Evolutionary conservation across 148 eudicot species (phyloP).

Genomic region (Spergularia bocconei): DNA sequence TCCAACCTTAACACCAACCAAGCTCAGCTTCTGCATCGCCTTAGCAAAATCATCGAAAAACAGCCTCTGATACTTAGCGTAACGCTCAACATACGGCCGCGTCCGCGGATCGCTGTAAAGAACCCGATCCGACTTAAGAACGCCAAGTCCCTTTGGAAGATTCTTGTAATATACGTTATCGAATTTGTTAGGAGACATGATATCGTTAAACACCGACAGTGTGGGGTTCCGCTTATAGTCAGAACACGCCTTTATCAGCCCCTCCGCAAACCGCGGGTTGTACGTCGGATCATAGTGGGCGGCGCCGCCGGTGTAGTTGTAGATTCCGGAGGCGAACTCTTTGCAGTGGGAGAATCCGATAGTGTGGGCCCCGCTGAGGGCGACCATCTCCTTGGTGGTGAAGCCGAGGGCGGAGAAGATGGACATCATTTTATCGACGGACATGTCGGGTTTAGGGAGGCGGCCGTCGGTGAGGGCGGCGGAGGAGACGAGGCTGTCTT

Average conservation of each 20-base stretch:
- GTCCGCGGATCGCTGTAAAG: slow-evolving; percentile 34
- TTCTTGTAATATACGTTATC: slow-evolving; percentile 44
- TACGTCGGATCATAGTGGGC: slow-evolving; percentile 32
- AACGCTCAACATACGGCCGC: slow-evolving; percentile 40
- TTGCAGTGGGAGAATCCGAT: slow-evolving; percentile 54
- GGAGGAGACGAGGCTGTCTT: slow-evolving; percentile 32
- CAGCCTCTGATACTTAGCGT: slow-evolving; percentile 40
- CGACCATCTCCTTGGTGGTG: slow-evolving; percentile 35
- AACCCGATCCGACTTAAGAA: slow-evolving; percentile 41
- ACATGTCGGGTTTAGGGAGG: slow-evolving; percentile 35
- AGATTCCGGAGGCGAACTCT: slow-evolving; percentile 39
- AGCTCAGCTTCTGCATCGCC: slow-evolving; percentile 78
- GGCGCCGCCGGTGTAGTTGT: slow-evolving; percentile 23
- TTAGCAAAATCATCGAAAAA: slow-evolving; percentile 55
- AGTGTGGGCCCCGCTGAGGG: slow-evolving; percentile 48
- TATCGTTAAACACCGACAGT: slow-evolving; percentile 46
- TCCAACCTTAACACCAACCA: slow-evolving; percentile 61
- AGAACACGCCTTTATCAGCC: slow-evolving; percentile 32
- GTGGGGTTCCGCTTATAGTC: slow-evolving; percentile 29
- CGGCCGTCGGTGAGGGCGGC: slow-evolving; percentile 7
- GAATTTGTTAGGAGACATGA: slow-evolving; percentile 47
- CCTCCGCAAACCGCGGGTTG: slow-evolving; percentile 39
- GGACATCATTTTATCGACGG: slow-evolving; percentile 21
- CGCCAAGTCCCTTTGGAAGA: slow-evolving; percentile 37
- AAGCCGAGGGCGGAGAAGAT: slow-evolving; percentile 24